Conservation (phyloP, 2,329 filamentous ascomycete species). For the Fusarium coicis region DNA sequence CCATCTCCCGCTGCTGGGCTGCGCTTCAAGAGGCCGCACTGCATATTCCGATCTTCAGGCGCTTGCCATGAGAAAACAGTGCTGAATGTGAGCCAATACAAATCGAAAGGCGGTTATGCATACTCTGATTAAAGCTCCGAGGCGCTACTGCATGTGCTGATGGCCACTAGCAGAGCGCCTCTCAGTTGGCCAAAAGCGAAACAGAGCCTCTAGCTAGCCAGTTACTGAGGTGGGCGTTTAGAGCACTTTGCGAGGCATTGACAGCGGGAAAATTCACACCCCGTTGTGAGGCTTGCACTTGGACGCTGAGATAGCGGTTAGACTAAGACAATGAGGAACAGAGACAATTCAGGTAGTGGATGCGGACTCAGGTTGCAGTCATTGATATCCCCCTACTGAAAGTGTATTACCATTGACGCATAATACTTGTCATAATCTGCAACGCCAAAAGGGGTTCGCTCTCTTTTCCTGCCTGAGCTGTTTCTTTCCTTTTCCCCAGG, state of each 20-base stretch:
- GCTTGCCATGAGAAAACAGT: conserved; percentile 1
- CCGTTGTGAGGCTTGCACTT: conserved; percentile 14
- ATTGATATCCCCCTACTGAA: neutral
- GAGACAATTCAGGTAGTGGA: conserved; percentile 1
- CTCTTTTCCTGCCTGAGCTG: conserved; percentile 6
- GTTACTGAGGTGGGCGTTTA: conserved; percentile 21
- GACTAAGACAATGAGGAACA: neutral
- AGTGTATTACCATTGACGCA: neutral
- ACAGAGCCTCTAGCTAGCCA: conserved; percentile 13
- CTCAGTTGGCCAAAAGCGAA: neutral
- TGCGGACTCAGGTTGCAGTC: conserved; percentile 4
- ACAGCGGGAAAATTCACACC: neutral
- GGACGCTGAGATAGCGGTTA: conserved; percentile 14
- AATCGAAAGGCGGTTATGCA: conserved; percentile 27
- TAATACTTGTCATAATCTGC: conserved; percentile 10
- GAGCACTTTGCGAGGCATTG: conserved; percentile 12
- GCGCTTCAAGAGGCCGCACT: neutral
- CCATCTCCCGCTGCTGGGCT: conserved; percentile 20
- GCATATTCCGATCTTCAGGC: neutral
- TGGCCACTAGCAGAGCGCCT: conserved; percentile 24
- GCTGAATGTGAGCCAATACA: conserved; percentile 12
- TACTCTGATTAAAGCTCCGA: conserved; percentile 20
- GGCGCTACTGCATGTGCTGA: conserved; percentile 35
- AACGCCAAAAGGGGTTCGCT: conserved; percentile 5
- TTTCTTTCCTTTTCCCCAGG: conserved; percentile 17